Base-by-base conservation (phyloP, 805 yeast species). In the Lipomyces mesembrius region DNA sequence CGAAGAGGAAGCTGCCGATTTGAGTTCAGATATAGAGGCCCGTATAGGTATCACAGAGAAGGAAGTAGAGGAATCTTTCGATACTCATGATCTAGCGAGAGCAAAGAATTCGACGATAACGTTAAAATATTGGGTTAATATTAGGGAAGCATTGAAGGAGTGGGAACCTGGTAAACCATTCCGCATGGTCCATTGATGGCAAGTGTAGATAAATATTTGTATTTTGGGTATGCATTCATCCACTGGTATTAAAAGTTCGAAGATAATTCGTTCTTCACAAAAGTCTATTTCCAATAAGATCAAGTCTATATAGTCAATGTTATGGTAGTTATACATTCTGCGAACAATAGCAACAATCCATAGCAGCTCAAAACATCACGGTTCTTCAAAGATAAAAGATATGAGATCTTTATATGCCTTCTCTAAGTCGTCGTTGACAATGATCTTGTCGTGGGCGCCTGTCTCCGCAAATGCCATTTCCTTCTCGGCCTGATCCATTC, bases 341-440 rank as follows among this genome's bases (percentile, higher is more conserved):
- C 32, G 35, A 25, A 2, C 29, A 14, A 32, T 34, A 8, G 12
- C 32, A n/a, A 12, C 14, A 11, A 32, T 29, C 14, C 6, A 14
- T 8, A 17, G 11, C 34, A 12, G 9, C 11, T 1, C 12, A 39
- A 32, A 55, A 56, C 35, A 20, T 17, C 32, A 59, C 25, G 51
- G 17, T n/a, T 22, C 75, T 65, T 83, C 82, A 71, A 90, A 82
- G 69, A 93, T 88, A 77, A 92, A 95, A 54, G 83, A 85, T 80
- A 87, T 91, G 76, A 95, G 85, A 79, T 93, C 91, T 49, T 74
- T 74, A 81, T 95, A 95, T 25, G 98, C 97, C 77, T 83, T 88
- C 37, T 95, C 97, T 73, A 95, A 84, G 75, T 94, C 92, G 75
- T 93, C 98, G 77, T 95, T 95, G 73, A 95, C 93, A 73, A 95